Evolutionary conservation across 2,329 filamentous ascomycete genomes (phyloP).

Genomic region (Stemphylium lycopersici): DNA sequence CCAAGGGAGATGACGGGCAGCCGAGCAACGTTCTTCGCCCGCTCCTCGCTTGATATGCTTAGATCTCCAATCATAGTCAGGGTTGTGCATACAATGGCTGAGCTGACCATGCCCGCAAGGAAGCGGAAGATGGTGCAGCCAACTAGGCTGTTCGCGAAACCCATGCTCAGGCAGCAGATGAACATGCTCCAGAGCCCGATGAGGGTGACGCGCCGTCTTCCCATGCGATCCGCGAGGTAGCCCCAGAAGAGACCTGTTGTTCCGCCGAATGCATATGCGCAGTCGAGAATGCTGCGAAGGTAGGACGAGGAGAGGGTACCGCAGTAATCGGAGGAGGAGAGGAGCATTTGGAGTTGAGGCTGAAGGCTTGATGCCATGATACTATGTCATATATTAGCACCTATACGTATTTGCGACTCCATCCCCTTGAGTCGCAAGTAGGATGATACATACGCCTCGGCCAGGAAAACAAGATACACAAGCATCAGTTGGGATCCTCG

Average conservation of each 20-base stretch:
- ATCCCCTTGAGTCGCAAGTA: not conserved
- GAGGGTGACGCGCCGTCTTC: constrained; percentile 53
- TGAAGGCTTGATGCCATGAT: constrained; percentile 58
- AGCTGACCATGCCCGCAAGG: constrained; percentile 52
- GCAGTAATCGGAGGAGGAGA: constrained; percentile 53
- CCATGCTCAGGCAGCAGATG: constrained; percentile 55
- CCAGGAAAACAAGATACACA: constrained; percentile 56
- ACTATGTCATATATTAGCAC: constrained; percentile 25
- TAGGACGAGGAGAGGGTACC: constrained; percentile 54
- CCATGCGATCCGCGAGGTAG: constrained; percentile 52
- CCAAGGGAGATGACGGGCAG: constrained; percentile 54
- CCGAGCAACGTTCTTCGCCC: constrained; percentile 51
- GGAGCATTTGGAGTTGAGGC: constrained; percentile 54
- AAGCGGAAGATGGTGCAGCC: constrained; percentile 53
- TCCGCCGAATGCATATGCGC: constrained; percentile 56
- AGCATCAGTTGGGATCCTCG: constrained; percentile 48
- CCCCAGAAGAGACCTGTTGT: constrained; percentile 55
- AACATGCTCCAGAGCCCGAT: constrained; percentile 53
- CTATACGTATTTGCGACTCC: constrained; percentile 1
- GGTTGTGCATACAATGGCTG: constrained; percentile 53
- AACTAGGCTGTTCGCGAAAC: constrained; percentile 53
- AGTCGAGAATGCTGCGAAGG: constrained; percentile 55
- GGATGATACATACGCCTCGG: constrained; percentile 50
- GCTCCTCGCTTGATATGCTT: constrained; percentile 44
- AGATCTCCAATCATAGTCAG: constrained; percentile 57